These are phyloP conservation scores for Crithidia fasciculata DNA, from an alignment of 208 protist genomes.

Conservation along the genomic window DNA sequence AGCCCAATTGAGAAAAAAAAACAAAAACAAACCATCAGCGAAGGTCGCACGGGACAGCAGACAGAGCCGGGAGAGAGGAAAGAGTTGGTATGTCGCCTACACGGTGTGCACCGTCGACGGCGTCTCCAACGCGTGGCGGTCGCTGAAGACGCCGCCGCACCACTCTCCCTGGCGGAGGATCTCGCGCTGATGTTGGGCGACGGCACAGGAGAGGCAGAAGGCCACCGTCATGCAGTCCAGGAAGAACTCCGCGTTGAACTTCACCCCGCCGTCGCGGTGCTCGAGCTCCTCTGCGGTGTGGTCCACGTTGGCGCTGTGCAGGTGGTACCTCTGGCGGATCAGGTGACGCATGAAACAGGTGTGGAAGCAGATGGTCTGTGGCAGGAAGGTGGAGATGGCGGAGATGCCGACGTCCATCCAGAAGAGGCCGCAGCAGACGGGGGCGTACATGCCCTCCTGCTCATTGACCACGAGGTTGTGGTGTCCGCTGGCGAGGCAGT, in stretches of 20 bases:
- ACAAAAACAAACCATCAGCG: no score
- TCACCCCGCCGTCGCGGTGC: background rate
- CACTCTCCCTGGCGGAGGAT: slow-evolving; percentile 27
- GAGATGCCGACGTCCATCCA: slow-evolving; percentile 26
- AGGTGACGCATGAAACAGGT: slow-evolving; percentile 25
- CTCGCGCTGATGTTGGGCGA: slow-evolving; percentile 37
- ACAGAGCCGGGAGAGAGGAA: no score
- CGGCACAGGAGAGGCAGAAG: slow-evolving; percentile 17
- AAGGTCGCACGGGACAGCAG: no score
- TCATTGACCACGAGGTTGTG: slow-evolving; percentile 25
- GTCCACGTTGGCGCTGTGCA: slow-evolving; percentile 6
- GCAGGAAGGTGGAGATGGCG: background rate
- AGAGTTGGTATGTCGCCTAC: background rate
- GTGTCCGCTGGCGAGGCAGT: slow-evolving; percentile 32
- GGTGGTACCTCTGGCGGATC: slow-evolving; percentile 28
- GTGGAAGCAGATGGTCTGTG: slow-evolving; percentile 10
- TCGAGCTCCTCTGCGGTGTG: background rate
- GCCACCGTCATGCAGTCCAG: slow-evolving; percentile 5
- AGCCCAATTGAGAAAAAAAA: no score
- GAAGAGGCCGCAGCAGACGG: slow-evolving; percentile 23
- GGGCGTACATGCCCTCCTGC: slow-evolving; percentile 20
- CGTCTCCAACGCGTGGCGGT: slow-evolving; percentile 10
- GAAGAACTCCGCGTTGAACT: slow-evolving; percentile 2
- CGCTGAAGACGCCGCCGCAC: slow-evolving; percentile 31
- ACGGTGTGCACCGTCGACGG: slow-evolving; percentile 15